Base-by-base conservation (phyloP, 2,329 filamentous ascomycete genomes). In the Pseudogymnoascus destructans region DNA sequence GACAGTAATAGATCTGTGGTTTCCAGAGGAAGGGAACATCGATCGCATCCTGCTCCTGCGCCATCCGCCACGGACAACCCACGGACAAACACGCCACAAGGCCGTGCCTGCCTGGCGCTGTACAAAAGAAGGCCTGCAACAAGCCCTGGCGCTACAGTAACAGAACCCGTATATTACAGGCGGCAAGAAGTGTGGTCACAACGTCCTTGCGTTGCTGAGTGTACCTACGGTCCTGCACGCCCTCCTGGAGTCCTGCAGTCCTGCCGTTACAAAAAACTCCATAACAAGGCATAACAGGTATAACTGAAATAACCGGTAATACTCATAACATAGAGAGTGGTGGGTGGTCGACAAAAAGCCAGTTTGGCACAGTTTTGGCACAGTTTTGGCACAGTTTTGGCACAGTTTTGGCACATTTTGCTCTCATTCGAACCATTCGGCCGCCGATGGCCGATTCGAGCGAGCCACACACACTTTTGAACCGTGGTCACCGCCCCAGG, bases 381-480 rank as follows among this genome's bases (percentile, higher is more conserved):
- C 13, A 40, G 36, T 21, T 13, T 13, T n/a, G 15, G 10, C 10
- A n/a, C 13, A 49, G 42, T 49, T 52, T 13, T n/a, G 15, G 10
- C 10, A n/a, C 13, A 49, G 42, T 49, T 52, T 13, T 52, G 23
- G 23, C 46, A 19, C 46, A 52, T 52, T 52, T 52, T 52, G 46
- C 46, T 52, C 46, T 52, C 46, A 52, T 52, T 30, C 46, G n/a
- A 52, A 9, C 46, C 25, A 52, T 30, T 30, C 9, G 10, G 27
- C 27, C 9, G n/a, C n/a, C n/a, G n/a, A n/a, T n/a, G n/a, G n/a
- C n/a, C n/a, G n/a, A 30, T 30, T 30, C 27, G 27, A 30, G 13
- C 27, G 27, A 30, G 13, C 42, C n/a, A 49, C 46, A 52, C 46
- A 52, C 46, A 52, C 46, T 52, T 52, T 30, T 52, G n/a, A 52